A percentile compares a stretch with the other conserved stretches of the same genome.
These are phyloP conservation scores for Chalara sp. DNA, from an alignment of 2,329 filamentous ascomycete species.

Conservation along the genomic window DNA sequence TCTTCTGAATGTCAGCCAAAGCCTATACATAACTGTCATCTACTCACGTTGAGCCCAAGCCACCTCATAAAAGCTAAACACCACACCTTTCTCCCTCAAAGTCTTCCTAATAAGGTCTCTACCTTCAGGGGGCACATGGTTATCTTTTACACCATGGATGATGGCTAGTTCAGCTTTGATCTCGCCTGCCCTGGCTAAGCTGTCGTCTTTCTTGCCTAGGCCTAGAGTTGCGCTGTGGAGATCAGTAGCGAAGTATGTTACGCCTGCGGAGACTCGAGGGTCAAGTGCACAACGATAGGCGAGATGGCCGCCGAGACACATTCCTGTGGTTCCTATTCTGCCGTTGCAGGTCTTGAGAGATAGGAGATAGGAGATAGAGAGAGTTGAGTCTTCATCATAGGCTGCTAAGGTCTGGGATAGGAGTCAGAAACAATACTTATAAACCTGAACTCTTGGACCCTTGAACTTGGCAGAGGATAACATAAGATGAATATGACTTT, in stretches of 20 bases:
- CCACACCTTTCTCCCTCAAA: slow-evolving; percentile 66
- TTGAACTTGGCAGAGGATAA: not conserved
- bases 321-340: slow-evolving; percentile 71
- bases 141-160: slow-evolving; percentile 90
- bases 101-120: slow-evolving; percentile 79
- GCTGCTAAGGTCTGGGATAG: slow-evolving; percentile 62
- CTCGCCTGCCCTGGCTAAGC: slow-evolving; percentile 49
- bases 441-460: not conserved
- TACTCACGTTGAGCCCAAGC: slow-evolving; percentile 78
- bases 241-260: slow-evolving; percentile 91
- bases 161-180: slow-evolving; percentile 77
- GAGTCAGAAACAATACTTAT: too few species aligned
- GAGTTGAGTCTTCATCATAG: slow-evolving; percentile 73
- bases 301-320: slow-evolving; percentile 91
- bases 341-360: slow-evolving; percentile 74
- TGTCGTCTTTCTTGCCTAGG: slow-evolving; percentile 54
- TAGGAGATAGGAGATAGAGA: slow-evolving; percentile 64
- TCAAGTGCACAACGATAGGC: slow-evolving; percentile 69
- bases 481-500: too few species aligned
- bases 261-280: slow-evolving; percentile 64
- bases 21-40: not conserved
- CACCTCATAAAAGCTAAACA: slow-evolving; percentile 80
- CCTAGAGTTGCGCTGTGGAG: slow-evolving; percentile 77
- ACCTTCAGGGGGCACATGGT: slow-evolving; percentile 77
- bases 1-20: slow-evolving; percentile 34